Evolutionary conservation across 2,329 filamentous ascomycete species (phyloP).

Genomic region (Trichoderma guizhouense): DNA sequence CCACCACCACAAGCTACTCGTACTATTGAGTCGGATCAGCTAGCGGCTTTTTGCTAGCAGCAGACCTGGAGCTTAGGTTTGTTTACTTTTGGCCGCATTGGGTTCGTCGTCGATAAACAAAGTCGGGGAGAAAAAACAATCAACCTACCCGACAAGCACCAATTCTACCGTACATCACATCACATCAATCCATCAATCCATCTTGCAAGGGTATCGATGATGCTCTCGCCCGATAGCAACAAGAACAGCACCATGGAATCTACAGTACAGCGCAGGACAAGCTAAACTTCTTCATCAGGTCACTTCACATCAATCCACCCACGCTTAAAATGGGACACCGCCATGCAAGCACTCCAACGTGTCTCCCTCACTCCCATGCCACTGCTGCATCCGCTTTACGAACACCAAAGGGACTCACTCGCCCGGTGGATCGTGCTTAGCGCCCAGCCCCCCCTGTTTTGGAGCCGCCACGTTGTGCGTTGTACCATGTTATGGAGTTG

Average conservation of each 20-base stretch:
- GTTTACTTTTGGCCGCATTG: constrained; percentile 14
- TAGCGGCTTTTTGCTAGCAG: not conserved
- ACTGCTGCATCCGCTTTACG: constrained; percentile 12
- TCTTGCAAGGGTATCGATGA: not conserved
- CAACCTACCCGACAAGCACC: not conserved
- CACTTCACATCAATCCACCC: not conserved
- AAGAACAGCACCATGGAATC: not conserved
- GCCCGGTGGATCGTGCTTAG: constrained; percentile 13
- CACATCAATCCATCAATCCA: not conserved
- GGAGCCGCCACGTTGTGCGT: constrained; percentile 18
- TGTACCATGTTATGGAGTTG: constrained; percentile 9
- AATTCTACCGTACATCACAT: not conserved
- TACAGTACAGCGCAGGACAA: not conserved
- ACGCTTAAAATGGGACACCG: not conserved
- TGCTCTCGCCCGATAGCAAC: not conserved
- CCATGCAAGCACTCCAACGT: constrained; percentile 17
- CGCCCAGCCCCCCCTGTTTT: constrained; percentile 16
- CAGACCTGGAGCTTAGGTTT: not conserved
- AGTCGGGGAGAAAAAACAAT: not conserved
- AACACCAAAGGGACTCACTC: constrained; percentile 1
- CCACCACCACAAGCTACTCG: not conserved
- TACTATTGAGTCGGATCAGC: not conserved
- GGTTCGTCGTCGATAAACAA: constrained; percentile 7
- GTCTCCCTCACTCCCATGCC: not conserved
- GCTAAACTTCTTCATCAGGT: not conserved